Evolutionary conservation across 2,329 filamentous ascomycete species (phyloP).

Genomic region (Drechslera avenae): DNA sequence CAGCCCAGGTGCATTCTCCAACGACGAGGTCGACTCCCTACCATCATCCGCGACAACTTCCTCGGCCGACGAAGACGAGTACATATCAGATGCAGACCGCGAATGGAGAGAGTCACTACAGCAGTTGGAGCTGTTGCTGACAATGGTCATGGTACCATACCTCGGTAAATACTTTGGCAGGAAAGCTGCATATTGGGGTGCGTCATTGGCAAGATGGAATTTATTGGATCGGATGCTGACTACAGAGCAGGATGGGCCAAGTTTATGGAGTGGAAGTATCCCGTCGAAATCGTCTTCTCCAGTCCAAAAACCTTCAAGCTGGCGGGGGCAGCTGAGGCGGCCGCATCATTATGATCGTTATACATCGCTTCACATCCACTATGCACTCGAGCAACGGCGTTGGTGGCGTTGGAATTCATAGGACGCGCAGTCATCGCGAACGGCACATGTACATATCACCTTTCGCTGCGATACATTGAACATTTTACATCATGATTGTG

Average conservation of each 20-base stretch:
- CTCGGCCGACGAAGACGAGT: slow-evolving; percentile 61
- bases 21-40: slow-evolving; percentile 57
- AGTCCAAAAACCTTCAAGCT: slow-evolving; percentile 54
- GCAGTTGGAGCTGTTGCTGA: slow-evolving; percentile 89
- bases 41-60: slow-evolving; percentile 59
- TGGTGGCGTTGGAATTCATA: slow-evolving; percentile 7
- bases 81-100: slow-evolving; percentile 81
- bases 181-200: slow-evolving; percentile 96
- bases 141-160: slow-evolving; percentile 93
- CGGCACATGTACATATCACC: slow-evolving; percentile 2
- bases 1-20: slow-evolving; percentile 14
- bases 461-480: background rate
- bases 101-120: slow-evolving; percentile 96
- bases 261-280: slow-evolving; percentile 94
- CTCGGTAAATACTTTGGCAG: slow-evolving; percentile 92
- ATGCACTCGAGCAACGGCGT: slow-evolving; percentile 19
- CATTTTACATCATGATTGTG: background rate
- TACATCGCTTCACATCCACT: background rate
- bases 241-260: slow-evolving; percentile 78
- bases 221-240: slow-evolving; percentile 4
- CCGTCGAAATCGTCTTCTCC: slow-evolving; percentile 70
- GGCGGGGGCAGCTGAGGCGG: slow-evolving; percentile 54
- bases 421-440: background rate
- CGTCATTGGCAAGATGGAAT: slow-evolving; percentile 44
- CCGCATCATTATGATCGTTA: slow-evolving; percentile 47